Conservation (phyloP, 306 rosid genomes). For the Cucurbita ficifolia region DNA sequence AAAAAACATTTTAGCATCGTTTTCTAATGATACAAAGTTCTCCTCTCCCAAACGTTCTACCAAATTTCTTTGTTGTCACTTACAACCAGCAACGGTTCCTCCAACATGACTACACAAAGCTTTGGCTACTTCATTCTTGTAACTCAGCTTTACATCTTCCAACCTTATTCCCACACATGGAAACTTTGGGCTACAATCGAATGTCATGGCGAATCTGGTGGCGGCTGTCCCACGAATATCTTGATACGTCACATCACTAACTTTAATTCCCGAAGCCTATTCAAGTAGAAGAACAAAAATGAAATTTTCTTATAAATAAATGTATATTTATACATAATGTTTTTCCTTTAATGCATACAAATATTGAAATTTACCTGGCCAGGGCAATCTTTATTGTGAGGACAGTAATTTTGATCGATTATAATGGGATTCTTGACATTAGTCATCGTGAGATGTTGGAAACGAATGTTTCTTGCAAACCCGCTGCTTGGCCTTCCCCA, state of each 20-base stretch:
- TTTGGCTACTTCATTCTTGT: not conserved
- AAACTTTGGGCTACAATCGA: not conserved
- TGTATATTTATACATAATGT: no score
- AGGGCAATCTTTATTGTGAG: not conserved
- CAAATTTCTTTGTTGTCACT: no score
- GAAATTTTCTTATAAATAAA: no score
- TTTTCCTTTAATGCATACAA: no score
- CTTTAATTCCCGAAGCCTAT: not conserved
- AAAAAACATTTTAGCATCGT: no score
- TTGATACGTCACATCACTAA: not conserved
- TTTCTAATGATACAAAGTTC: no score
- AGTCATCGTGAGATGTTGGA: not conserved
- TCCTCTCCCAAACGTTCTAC: no score
- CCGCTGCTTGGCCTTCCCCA: not conserved
- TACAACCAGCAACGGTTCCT: not conserved
- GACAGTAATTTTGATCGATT: not conserved
- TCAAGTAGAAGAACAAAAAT: not conserved
- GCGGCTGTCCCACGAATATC: not conserved
- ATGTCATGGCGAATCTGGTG: not conserved
- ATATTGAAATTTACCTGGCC: not conserved
- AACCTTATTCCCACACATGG: not conserved
- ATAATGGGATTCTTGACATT: not conserved
- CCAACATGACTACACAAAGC: not conserved
- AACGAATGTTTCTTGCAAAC: not conserved
- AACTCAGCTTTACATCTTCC: not conserved